Evolutionary conservation across 768 basidiomycete genomes (phyloP), one percentile per base, ranked within the genome.

Genomic region (Auricularia sp.): DNA sequence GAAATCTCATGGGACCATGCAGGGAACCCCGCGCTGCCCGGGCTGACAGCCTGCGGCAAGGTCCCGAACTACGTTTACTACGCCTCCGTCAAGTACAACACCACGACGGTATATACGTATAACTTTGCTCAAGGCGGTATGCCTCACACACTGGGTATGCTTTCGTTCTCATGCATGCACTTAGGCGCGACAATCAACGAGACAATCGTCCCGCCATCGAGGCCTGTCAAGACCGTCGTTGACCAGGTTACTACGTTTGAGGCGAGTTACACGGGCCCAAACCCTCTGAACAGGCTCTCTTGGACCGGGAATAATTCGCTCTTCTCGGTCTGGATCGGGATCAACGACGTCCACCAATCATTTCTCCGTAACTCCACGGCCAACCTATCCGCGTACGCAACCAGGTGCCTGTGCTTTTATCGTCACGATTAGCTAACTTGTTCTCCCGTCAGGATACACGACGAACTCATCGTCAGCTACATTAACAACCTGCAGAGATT

Each of bases 51-150:
- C 0, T 81, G 80, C n/a, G 82, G 83, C 3, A 10, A 18, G 18
- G 39, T 7, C 6, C 75, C 76, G 44, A 85, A 86, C 72, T 87
- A 82, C 82, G 79, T 86, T 63, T 84, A 83, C 68, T 80, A 78
- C 65, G 74, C 78, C 64, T 83, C 83, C 0, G 75, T 77, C 2
- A 73, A 77, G 23, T 79, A 79, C 75, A 87, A 86, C 76, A 79
- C 74, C 43, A 82, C 84, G 8, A 70, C 78, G 14, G 63, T 85
- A 53, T 76, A 84, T 68, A 85, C 84, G 0, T 88, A 85, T 72
- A 84, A 88, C 74, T 83, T 83, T 65, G 87, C 87, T 0, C 84
- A 81, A 63, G 84, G 86, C 29, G 87, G 84, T 35, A 87, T 85
- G 29, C 86, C 77, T 68, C 36, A 78, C 87, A 36, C 85, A 87